Evolutionary conservation across 208 protist species (phyloP), one percentile per base, ranked within the genome.

Genomic region (Zelonia costaricensis): DNA sequence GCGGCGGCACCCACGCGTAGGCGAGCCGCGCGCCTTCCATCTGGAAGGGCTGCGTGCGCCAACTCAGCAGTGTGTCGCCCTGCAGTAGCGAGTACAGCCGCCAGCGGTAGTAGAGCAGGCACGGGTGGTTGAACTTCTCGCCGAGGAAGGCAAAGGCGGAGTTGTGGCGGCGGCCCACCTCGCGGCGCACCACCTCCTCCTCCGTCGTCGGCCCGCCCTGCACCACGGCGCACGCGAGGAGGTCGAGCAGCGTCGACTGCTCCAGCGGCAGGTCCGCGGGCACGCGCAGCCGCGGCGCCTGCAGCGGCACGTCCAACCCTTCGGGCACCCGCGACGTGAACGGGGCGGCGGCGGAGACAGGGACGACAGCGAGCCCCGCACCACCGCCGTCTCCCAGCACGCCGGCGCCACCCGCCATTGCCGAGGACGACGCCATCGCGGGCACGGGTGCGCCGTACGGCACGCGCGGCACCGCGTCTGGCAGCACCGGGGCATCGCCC

Each of bases 61-160:
- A 95, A 23, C 58, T 39, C 3, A 80, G 30, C 25, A 91, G 54
- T 3, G 68, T 82, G 59, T 92, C 88, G 15, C 84, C 85, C 56
- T 95, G 85, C 35, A 95, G 66, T 16, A 92, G 61, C 12, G 88
- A 89, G 74, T 91, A 95, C 15, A 95, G 63, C 9, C 86, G 72
- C 86, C 88, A 95, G 57, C 88, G 85, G 74, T 95, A 95, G 76
- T 95, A 95, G 20, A 89, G 48, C 61, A 86, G 63, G 33, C 62
- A 74, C 0, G 87, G 76, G 39, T 91, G 67, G 10, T 78, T 68
- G 64, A 77, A 88, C 38, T 61, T 61, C 18, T 56, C 64, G 39
- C 72, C 52, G 0, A 94, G 69, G 57, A 94, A 94, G 23, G 62
- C 65, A 62, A 94, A 94, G 51, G 65, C 56, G 5, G 62, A 52